Base-by-base conservation (phyloP, 208 protist species). In the Borovskyia barvae region DNA sequence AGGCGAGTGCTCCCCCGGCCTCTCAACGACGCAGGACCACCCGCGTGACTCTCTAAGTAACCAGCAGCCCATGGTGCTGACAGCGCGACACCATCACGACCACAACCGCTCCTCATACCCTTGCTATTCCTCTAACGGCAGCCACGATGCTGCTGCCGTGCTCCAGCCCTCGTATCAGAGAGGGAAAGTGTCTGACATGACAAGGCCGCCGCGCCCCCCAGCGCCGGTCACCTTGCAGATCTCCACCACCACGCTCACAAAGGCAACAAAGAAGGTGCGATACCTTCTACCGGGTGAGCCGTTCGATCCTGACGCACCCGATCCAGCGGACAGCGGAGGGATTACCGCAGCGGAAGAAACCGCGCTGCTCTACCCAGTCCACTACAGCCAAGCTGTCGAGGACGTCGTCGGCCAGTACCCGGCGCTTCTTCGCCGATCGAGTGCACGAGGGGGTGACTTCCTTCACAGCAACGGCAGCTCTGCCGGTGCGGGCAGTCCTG, bases 171-270 rank as follows among this genome's bases (percentile, higher is more conserved):
- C n/a, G n/a, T n/a, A n/a, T n/a, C n/a, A n/a, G n/a, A n/a, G n/a
- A n/a, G n/a, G n/a, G n/a, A n/a, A n/a, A n/a, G n/a, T n/a, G n/a
- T n/a, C n/a, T n/a, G n/a, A n/a, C n/a, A n/a, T n/a, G n/a, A n/a
- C n/a, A n/a, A n/a, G n/a, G n/a, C n/a, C n/a, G 14, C 52, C 33
- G 52, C 52, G 19, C 17, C 25, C 45, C 8, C 24, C 22, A 4
- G 39, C 25, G 37, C 49, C 63, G 14, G 55, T 50, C 28, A 67
- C 61, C 15, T 12, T 82, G 37, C 58, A 62, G 50, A 63, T 88
- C 30, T 76, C 74, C 37, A 88, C 81, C 3, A 80, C 77, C 19
- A 88, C 81, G 8, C 58, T 88, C 19, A 88, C 66, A 11, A 79
- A 65, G 36, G 63, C 75, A 24, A 52, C 67, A n/a, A 72, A 70